Evolutionary conservation across 768 basidiomycete species (phyloP), one percentile per base, ranked within the genome.

Genomic region (Gymnopilus dilepis): DNA sequence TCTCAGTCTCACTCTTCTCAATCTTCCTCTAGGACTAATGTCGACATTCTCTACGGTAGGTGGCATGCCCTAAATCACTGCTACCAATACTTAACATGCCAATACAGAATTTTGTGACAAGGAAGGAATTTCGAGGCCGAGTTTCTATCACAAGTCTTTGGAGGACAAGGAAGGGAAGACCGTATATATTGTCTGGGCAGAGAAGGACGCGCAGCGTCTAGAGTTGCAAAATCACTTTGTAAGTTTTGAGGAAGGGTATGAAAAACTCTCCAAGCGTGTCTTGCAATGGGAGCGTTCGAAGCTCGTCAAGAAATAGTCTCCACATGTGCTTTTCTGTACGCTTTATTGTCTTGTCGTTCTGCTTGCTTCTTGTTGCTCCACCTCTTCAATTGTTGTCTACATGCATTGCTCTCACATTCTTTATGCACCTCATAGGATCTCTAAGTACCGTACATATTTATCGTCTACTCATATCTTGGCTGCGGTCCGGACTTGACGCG

Each of bases 181-280:
- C 21, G 62, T 55, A 56, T 78, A 75, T 56, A 78, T 75, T 33
- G 80, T 81, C 4, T 84, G 82, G 82, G 77, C 82, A n/a, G 72
- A 80, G 59, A 76, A 82, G 41, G 80, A 78, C 17, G 73, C 72
- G 33, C 78, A 80, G 45, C 75, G 77, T 22, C 75, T 79, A 47
- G 81, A 82, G 65, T 72, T 83, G n/a, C 80, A 74, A 13, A 72
- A 72, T 47, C 73, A 69, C 21, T 83, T 81, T 60, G 57, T 59
- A 30, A 79, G 69, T 28, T 64, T 74, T 34, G 74, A 73, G 34
- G 77, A 79, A 62, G 82, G 81, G 17, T 68, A 75, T 41, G 74
- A 82, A 66, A 73, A 76, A 33, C 73, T 84, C 5, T 77, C 82
- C 43, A 82, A 78, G 72, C 75, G 78, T 57, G 80, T 84, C 4